Base-by-base conservation (phyloP, 1,139 yeast genomes). In the Pichia sp. region DNA sequence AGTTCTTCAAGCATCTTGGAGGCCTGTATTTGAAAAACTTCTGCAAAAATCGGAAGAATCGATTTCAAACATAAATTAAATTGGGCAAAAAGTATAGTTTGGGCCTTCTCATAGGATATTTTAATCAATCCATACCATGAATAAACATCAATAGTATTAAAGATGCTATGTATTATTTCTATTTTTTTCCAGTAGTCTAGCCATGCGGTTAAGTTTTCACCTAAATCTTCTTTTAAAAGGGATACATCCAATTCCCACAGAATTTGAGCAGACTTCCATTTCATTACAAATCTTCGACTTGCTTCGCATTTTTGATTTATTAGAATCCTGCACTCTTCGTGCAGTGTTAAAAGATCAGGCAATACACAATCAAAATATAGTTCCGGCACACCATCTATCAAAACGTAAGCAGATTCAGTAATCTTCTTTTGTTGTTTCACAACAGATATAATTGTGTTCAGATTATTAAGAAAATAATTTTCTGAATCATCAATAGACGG, bases 41-140 rank as follows among this genome's bases (percentile, higher is more conserved):
- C 23, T 16, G 23, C 23, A 16, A 16, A 81, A 26, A 61, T 62
- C 1, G 57, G 52, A 6, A 77, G 50, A 3, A 82, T 57, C 1
- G 68, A 72, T 38, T 64, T 69, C 51, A 79, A 84, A 74, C 85
- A 80, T 1, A 60, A 53, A 44, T 79, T 85, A 61, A 76, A 83
- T 54, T 74, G 76, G 4, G 79, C 59, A 38, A 68, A 69, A 9
- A 80, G 71, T 43, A 79, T 66, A 1, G 73, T 63, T 53, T 80
- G 84, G 1, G 81, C 80, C 23, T 72, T 71, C 4, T 72, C 66
- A 55, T 72, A 79, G 39, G 75, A 69, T 11, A 70, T 52, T 5
- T 64, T 52, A 29, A 77, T 51, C 2, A 61, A 50, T 0, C 84
- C 80, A 59, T 78, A 67, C 1, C 37, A 40, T 34, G 61, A 61